A percentile compares a stretch with the other conserved stretches of the same genome.
These are phyloP conservation scores for Neophaeococcomyces aloes DNA, from an alignment of 2,329 filamentous ascomycete species.

Conservation along the genomic window DNA sequence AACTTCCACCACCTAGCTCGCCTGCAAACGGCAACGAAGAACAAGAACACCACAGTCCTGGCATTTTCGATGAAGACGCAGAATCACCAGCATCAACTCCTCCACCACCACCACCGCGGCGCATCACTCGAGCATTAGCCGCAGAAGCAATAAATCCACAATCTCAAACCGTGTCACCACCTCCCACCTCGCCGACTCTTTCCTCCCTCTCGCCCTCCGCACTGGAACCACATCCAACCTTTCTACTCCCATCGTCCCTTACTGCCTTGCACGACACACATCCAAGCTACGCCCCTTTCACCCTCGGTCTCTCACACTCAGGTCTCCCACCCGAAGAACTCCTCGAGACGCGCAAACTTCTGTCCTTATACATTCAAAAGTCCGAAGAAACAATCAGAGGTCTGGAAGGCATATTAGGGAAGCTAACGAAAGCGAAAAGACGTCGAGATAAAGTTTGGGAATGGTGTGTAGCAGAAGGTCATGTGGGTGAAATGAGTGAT, in stretches of 20 bases:
- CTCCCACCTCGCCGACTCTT: conserved; percentile 24
- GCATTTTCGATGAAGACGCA: conserved; percentile 12
- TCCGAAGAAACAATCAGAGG: conserved; percentile 54
- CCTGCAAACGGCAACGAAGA: too few relatives aligned
- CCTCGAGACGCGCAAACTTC: conserved; percentile 50
- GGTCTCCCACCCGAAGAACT: conserved; percentile 50
- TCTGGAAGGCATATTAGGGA: conserved; percentile 44
- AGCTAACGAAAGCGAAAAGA: conserved; percentile 48
- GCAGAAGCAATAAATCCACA: conserved; percentile 30
- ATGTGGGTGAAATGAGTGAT: conserved; percentile 56
- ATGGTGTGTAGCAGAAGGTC: conserved; percentile 52
- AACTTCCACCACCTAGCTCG: background rate
- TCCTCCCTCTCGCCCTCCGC: conserved; percentile 28
- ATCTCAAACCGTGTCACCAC: conserved; percentile 20
- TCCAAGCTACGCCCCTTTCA: conserved; percentile 45
- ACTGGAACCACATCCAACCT: conserved; percentile 44
- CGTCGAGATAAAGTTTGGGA: conserved; percentile 50
- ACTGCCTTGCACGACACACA: conserved; percentile 34
- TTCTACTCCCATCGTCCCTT: conserved; percentile 40
- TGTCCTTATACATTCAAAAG: conserved; percentile 55
- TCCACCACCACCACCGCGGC: conserved; percentile 31
- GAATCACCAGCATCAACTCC: conserved; percentile 10
- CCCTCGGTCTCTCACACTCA: conserved; percentile 41
- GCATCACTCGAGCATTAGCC: conserved; percentile 37
- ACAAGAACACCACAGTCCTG: background rate